Evolutionary conservation across 1,139 yeast species (phyloP).

Genomic region (Taphrina communis): DNA sequence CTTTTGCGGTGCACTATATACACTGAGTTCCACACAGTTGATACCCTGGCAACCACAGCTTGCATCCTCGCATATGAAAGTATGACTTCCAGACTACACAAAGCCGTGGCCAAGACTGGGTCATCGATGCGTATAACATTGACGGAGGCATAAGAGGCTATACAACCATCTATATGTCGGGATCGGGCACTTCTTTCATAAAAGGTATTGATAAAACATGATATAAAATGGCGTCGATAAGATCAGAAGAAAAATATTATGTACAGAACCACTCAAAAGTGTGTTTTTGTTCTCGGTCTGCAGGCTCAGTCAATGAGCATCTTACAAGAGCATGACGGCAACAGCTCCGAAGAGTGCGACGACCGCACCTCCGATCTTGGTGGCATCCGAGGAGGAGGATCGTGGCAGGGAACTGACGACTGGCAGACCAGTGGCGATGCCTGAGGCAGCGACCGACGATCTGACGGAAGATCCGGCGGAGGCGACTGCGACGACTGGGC

Average conservation of each 20-base stretch:
- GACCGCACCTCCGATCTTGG: conserved; percentile 29
- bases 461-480: conserved; percentile 14
- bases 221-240: conserved; percentile 4
- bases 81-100: too few species aligned
- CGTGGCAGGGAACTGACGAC: conserved; percentile 19
- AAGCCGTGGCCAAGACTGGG: too few species aligned
- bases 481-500: neutral
- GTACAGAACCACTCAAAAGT: neutral
- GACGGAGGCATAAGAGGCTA: too few species aligned
- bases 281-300: neutral
- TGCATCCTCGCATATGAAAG: too few species aligned
- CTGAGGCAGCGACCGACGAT: conserved; percentile 3
- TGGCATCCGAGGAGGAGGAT: conserved; percentile 12
- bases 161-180: too few species aligned
- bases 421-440: neutral
- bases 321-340: conserved; percentile 32
- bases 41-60: too few species aligned
- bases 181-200: too few species aligned
- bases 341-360: conserved; percentile 32
- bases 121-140: too few species aligned
- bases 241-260: conserved; percentile 7
- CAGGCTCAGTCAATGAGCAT: neutral
- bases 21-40: too few species aligned
- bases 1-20: too few species aligned
- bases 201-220: conserved; percentile 1